These are phyloP conservation scores for Ceratocystis diversiconidia DNA, from an alignment of 2,329 filamentous ascomycete genomes.

Conservation along the genomic window DNA sequence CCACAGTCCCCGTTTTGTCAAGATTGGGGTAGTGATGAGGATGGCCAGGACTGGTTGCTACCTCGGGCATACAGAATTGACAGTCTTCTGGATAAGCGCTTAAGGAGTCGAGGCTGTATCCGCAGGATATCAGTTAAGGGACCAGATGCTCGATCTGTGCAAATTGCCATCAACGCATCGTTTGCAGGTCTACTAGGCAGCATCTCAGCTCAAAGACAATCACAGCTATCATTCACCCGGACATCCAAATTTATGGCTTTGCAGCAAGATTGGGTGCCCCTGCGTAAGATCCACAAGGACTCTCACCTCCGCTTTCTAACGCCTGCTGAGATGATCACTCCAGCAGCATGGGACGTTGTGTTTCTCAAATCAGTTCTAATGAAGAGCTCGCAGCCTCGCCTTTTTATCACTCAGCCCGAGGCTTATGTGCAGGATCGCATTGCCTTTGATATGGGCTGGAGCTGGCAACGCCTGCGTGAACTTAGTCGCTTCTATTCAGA, in stretches of 20 bases:
- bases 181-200: slow-evolving; percentile 42
- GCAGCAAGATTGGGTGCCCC: slow-evolving; percentile 55
- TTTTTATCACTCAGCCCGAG: slow-evolving; percentile 63
- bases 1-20: slow-evolving; percentile 34
- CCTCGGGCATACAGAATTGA: slow-evolving; percentile 53
- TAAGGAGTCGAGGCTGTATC: slow-evolving; percentile 61
- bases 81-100: slow-evolving; percentile 50
- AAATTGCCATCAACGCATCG: slow-evolving; percentile 45
- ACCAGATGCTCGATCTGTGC: slow-evolving; percentile 53
- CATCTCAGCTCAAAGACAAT: slow-evolving; percentile 8
- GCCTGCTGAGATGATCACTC: slow-evolving; percentile 58
- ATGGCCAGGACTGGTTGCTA: slow-evolving; percentile 45
- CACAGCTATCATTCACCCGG: slow-evolving; percentile 2
- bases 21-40: slow-evolving; percentile 35
- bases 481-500: slow-evolving; percentile 44
- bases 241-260: slow-evolving; percentile 40
- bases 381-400: slow-evolving; percentile 50
- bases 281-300: slow-evolving; percentile 63
- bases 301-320: slow-evolving; percentile 56
- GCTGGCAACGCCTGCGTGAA: slow-evolving; percentile 54
- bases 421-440: slow-evolving; percentile 54
- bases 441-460: slow-evolving; percentile 45
- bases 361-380: slow-evolving; percentile 62
- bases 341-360: slow-evolving; percentile 54
- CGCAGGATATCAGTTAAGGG: slow-evolving; percentile 47